These are phyloP conservation scores for Fimicolochytrium jonesii DNA, from an alignment of 192 early-diverging fungal species.

Conservation along the genomic window DNA sequence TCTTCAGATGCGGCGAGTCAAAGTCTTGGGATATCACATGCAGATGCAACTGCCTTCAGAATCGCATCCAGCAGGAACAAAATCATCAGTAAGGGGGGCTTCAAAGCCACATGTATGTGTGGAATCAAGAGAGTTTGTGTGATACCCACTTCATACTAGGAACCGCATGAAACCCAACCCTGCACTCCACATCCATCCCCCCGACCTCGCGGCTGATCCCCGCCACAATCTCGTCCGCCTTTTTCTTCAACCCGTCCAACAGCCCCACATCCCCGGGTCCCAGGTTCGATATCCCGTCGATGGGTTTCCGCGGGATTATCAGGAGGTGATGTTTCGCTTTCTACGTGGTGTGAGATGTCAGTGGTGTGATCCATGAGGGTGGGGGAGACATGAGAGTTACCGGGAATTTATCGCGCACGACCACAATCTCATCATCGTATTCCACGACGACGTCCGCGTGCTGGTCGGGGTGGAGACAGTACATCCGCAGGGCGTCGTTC, in stretches of 20 bases:
- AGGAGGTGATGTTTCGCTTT: slow-evolving; percentile 42
- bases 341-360: too few relatives aligned
- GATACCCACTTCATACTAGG: slow-evolving; percentile 49
- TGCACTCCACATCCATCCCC: too few relatives aligned
- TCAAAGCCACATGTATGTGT: too few relatives aligned
- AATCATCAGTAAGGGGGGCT: too few relatives aligned
- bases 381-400: slow-evolving; percentile 26
- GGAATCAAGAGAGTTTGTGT: too few relatives aligned
- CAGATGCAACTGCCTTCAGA: slow-evolving; percentile 54
- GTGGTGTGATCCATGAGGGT: not conserved
- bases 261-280: slow-evolving; percentile 24
- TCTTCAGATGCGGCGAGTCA: slow-evolving; percentile 42
- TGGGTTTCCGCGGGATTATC: slow-evolving; percentile 43
- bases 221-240: slow-evolving; percentile 30
- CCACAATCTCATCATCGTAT: slow-evolving; percentile 41
- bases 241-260: slow-evolving; percentile 29
- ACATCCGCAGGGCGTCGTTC: slow-evolving; percentile 33
- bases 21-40: slow-evolving; percentile 65
- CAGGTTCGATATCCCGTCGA: slow-evolving; percentile 35
- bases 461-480: slow-evolving; percentile 37
- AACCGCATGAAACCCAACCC: slow-evolving; percentile 58
- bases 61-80: too few relatives aligned
- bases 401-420: slow-evolving; percentile 53
- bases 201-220: too few relatives aligned
- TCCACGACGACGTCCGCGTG: slow-evolving; percentile 32